Evolutionary conservation across 2,329 filamentous ascomycete species (phyloP).

Genomic region (Aspergillus sergii): DNA sequence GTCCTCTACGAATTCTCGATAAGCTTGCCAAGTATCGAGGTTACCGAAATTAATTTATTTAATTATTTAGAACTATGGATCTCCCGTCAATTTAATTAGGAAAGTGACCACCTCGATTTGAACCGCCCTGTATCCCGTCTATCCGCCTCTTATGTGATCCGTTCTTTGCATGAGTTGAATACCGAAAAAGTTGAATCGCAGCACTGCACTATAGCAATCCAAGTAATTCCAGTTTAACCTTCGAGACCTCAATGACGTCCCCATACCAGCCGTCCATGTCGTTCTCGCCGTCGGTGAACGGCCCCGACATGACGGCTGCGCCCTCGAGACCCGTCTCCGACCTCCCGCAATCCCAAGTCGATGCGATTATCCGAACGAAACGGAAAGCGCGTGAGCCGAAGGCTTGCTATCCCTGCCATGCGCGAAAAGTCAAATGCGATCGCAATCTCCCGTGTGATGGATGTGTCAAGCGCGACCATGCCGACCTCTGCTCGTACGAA

Average conservation of each 20-base stretch:
- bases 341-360: conserved; percentile 49
- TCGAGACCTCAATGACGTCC: conserved; percentile 27
- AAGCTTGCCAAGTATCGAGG: neutral
- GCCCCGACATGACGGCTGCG: conserved; percentile 26
- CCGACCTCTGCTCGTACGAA: conserved; percentile 53
- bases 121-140: neutral
- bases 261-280: conserved; percentile 33
- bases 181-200: neutral
- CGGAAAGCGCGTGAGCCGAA: conserved; percentile 52
- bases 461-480: conserved; percentile 53
- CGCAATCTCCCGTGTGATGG: conserved; percentile 52
- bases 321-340: conserved; percentile 38
- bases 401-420: conserved; percentile 50
- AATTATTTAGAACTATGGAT: neutral
- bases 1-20: neutral
- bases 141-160: neutral
- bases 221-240: neutral
- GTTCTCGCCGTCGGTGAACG: conserved; percentile 30
- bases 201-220: neutral
- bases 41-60: neutral
- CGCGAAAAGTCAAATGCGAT: conserved; percentile 53
- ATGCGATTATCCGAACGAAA: conserved; percentile 51
- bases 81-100: neutral
- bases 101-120: neutral
- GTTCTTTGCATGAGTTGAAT: neutral